Evolutionary conservation across 768 basidiomycete species (phyloP), one percentile per base, ranked within the genome.

Genomic region (Suillus subalutaceus): DNA sequence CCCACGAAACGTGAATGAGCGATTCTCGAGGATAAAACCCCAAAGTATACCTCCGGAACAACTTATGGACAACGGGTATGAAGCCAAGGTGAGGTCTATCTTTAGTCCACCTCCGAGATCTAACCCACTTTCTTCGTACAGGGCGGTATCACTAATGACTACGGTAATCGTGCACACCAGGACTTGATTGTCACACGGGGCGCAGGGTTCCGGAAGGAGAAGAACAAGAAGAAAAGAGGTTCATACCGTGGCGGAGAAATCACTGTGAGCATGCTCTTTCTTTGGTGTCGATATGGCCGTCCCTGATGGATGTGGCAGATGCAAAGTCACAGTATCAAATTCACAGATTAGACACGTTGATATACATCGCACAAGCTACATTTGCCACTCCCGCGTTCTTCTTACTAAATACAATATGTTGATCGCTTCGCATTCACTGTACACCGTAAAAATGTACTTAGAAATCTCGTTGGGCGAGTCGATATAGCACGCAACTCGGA

Each of bases 181-280:
- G 97, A 99, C 77, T 81, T 99, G 67, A 91, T 97, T 68, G 92
- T 96, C 35, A 99, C 97, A 4, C 87, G 96, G 1, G 97, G 97
- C 3, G 91, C 93, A 58, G 94, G 94, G 3, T 99, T 99, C 83
- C 86, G 95, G 63, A 99, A 99, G 79, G 97, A 97, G 84, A 99
- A 99, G 80, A 98, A 97, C 81, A 99, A 99, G 87, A 99, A 99
- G 82, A 99, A 99, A 81, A 83, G 92, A 71, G 97, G 96, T 4
- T 94, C 91, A 67, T 98, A 98, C 78, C 86, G 87, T 55, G 96
- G 97, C 15, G 97, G 97, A 48, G 93, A 96, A 74, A 99, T 99
- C 67, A 97, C 96, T 58, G 94, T 96, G 69, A 75, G 86, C 77
- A 6, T 20, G 30, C 18, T 20, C 37, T 69, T 30, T 5, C 7